phyloP scores from a whole-genome alignment of 2,329 filamentous ascomycete species.

The Dactylellina cionopaga region DNA sequence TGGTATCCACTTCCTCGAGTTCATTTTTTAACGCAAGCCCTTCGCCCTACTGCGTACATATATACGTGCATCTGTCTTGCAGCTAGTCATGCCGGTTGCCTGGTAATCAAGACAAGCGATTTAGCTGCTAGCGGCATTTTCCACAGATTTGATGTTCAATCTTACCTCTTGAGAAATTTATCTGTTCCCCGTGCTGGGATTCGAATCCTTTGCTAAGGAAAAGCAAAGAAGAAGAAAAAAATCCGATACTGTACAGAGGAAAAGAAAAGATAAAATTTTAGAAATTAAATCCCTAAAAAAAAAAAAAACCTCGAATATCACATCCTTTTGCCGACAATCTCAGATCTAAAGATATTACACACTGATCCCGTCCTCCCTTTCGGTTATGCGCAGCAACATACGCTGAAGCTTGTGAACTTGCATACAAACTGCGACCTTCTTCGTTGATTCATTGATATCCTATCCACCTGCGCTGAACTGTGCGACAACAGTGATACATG shows the following conservation, averaged over 20 bases:
- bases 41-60: too few relatives aligned
- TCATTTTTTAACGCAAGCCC: conserved; percentile 27
- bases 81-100: conserved; percentile 48
- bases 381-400: conserved; percentile 48
- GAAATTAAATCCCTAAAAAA: not conserved
- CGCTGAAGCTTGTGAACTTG: not conserved
- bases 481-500: conserved; percentile 46
- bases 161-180: conserved; percentile 49
- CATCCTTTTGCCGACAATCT: conserved; percentile 50
- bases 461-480: conserved; percentile 24
- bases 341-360: conserved; percentile 25
- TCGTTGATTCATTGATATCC: conserved; percentile 3
- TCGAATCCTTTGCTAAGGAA: conserved; percentile 15
- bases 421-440: conserved; percentile 7
- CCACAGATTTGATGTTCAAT: conserved; percentile 35
- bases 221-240: too few relatives aligned
- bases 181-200: conserved; percentile 31
- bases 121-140: conserved; percentile 46
- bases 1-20: conserved; percentile 19
- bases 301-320: conserved; percentile 8
- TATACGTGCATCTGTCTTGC: conserved; percentile 43
- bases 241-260: too few relatives aligned
- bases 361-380: conserved; percentile 34
- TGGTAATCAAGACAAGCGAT: conserved; percentile 48
- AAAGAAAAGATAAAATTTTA: conserved; percentile 6